Conservation (phyloP, 352 stramenopile species). For the Globisporangium parvum region DNA sequence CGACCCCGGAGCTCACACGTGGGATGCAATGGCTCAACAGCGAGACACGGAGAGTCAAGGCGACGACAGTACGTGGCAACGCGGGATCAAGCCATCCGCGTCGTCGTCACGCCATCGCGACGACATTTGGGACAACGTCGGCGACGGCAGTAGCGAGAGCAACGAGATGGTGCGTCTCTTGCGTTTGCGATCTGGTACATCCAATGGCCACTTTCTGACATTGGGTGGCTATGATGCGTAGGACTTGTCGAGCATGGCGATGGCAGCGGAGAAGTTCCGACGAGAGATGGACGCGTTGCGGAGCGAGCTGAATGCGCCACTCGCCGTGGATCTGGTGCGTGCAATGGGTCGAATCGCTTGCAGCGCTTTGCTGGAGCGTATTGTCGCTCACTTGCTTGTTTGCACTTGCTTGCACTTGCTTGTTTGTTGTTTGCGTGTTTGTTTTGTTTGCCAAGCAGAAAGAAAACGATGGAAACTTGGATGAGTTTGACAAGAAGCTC, state of each 20-base stretch:
- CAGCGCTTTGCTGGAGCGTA: too few relatives aligned
- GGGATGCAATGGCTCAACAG: conserved; percentile 6
- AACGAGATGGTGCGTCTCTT: conserved; percentile 51
- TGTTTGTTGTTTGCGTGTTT: background rate
- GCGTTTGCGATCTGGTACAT: background rate
- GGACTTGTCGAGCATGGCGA: conserved; percentile 77
- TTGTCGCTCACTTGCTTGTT: conserved; percentile 1
- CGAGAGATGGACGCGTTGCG: conserved; percentile 82
- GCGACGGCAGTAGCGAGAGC: conserved; percentile 26
- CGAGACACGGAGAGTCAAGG: conserved; percentile 22
- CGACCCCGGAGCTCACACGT: background rate
- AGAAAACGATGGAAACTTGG: conserved; percentile 48
- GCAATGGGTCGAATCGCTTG: background rate
- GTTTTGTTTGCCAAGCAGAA: conserved; percentile 18
- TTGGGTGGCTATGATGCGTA: conserved; percentile 17
- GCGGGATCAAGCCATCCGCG: conserved; percentile 35
- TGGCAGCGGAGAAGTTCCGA: conserved; percentile 77
- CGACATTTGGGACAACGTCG: conserved; percentile 82
- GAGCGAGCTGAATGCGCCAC: conserved; percentile 32
- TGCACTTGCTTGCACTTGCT: conserved; percentile 3
- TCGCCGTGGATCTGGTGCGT: conserved; percentile 28
- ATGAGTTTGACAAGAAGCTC: conserved; percentile 77
- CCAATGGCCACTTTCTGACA: background rate
- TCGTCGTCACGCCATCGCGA: conserved; percentile 23
- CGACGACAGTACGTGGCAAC: conserved; percentile 53